phyloP scores from a whole-genome alignment of 108 stramenopile species.

The Fragilariopsis cylindrus region DNA sequence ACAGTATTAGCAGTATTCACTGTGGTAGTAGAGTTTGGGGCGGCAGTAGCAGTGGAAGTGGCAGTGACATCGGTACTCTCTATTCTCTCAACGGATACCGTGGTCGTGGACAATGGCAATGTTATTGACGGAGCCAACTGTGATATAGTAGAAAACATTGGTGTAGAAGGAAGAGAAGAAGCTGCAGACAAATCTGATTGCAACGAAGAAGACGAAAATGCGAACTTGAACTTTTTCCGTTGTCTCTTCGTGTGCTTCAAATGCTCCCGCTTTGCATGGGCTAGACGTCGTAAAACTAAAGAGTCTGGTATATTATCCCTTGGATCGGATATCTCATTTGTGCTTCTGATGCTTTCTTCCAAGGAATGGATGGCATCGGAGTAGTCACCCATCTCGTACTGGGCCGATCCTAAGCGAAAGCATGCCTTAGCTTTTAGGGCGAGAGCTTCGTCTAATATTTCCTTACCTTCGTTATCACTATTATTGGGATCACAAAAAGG shows the following conservation, averaged over 20 bases:
- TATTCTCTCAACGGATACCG: background rate
- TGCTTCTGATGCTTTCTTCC: conserved; percentile 50
- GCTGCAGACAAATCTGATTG: background rate
- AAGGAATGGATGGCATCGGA: conserved; percentile 55
- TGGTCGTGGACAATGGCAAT: background rate
- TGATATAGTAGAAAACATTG: too few relatives aligned
- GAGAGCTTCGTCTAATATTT: conserved; percentile 55
- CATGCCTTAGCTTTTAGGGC: conserved; percentile 72
- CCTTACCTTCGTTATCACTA: conserved; percentile 31
- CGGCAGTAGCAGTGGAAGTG: background rate
- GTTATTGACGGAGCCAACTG: background rate
- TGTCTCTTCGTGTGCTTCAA: conserved; percentile 45
- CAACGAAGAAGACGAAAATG: conserved; percentile 27
- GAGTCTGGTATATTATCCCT: conserved; percentile 42
- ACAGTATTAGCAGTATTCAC: background rate
- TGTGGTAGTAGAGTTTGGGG: background rate
- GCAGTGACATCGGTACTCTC: background rate
- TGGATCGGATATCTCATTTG: conserved; percentile 19
- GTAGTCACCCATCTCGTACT: conserved; percentile 50
- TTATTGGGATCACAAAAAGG: conserved; percentile 46
- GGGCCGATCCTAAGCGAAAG: conserved; percentile 78
- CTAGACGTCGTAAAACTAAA: conserved; percentile 56
- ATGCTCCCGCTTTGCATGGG: conserved; percentile 56
- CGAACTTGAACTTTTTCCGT: conserved; percentile 67
- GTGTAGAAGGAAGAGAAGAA: too few relatives aligned